Percentiles rank a stretch among this genome's conserved stretches.
Conservation (phyloP, 352 stramenopile genomes). For the Globisporangium canariense region DNA sequence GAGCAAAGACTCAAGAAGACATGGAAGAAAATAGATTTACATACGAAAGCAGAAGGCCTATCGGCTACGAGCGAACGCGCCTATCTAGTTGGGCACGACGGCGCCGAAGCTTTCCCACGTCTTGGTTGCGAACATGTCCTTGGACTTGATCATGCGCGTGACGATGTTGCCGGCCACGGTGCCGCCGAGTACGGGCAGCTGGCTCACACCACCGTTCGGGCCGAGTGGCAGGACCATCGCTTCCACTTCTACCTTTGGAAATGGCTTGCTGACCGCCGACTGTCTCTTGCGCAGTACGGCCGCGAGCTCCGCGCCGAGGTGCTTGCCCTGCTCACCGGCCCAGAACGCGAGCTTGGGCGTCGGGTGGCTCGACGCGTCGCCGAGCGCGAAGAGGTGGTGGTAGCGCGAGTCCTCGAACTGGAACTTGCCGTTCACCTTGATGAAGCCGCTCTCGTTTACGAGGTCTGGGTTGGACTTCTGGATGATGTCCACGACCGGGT, state of each 20-base stretch:
- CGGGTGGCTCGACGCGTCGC: constrained; percentile 47
- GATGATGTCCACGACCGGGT: constrained; percentile 11
- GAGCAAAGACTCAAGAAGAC: background rate
- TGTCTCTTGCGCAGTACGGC: constrained; percentile 1
- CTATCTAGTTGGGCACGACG: constrained; percentile 12
- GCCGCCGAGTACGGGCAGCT: constrained; percentile 49
- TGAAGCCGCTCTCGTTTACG: constrained; percentile 26
- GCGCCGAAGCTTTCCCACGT: constrained; percentile 36
- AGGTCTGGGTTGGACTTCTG: constrained; percentile 12
- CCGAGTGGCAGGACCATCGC: constrained; percentile 45
- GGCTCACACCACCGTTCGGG: constrained; percentile 42
- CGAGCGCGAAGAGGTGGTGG: constrained; percentile 47
- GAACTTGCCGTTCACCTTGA: constrained; percentile 47
- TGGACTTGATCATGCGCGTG: constrained; percentile 43
- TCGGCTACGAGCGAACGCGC: no score
- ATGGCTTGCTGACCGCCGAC: constrained; percentile 2
- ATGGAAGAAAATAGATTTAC: background rate
- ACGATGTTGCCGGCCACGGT: constrained; percentile 50
- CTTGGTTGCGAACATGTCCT: constrained; percentile 41
- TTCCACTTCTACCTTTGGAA: constrained; percentile 27
- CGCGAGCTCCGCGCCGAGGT: constrained; percentile 1
- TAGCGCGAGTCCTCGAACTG: constrained; percentile 43
- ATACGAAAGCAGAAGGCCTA: background rate
- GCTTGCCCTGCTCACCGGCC: constrained; percentile 34
- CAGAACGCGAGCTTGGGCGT: constrained; percentile 41